Conservation (phyloP, 2,329 filamentous ascomycete species). For the Daldinia eschscholtzii region DNA sequence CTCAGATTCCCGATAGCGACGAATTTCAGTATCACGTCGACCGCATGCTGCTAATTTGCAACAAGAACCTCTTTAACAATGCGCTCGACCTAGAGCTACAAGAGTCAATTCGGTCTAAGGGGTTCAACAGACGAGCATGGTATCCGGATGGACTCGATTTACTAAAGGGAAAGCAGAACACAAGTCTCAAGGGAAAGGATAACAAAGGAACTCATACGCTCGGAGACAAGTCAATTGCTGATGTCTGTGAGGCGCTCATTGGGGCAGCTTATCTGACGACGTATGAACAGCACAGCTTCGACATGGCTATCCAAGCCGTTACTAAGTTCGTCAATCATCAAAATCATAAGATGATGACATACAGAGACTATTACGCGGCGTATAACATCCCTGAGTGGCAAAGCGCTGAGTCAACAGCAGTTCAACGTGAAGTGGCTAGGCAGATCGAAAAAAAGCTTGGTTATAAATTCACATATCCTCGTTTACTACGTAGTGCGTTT, state of each 20-base stretch:
- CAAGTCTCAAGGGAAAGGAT: slow-evolving; percentile 72
- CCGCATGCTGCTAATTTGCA: slow-evolving; percentile 92
- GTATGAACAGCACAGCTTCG: slow-evolving; percentile 59
- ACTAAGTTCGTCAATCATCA: slow-evolving; percentile 76
- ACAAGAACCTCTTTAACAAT: slow-evolving; percentile 86
- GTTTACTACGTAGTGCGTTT: slow-evolving; percentile 85
- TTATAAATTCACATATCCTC: slow-evolving; percentile 78
- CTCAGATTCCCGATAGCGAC: slow-evolving; percentile 78
- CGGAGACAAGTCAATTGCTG: slow-evolving; percentile 90
- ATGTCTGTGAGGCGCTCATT: slow-evolving; percentile 94
- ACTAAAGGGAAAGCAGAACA: slow-evolving; percentile 76
- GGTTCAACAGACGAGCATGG: slow-evolving; percentile 87
- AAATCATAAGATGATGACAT: slow-evolving; percentile 77
- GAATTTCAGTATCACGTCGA: slow-evolving; percentile 92
- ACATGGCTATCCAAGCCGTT: slow-evolving; percentile 73
- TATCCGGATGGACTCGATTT: slow-evolving; percentile 85
- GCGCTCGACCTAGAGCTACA: slow-evolving; percentile 75
- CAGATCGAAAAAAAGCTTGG: slow-evolving; percentile 70
- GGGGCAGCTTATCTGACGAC: slow-evolving; percentile 79
- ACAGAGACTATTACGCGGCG: slow-evolving; percentile 77
- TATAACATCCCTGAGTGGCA: slow-evolving; percentile 83
- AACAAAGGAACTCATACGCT: slow-evolving; percentile 72
- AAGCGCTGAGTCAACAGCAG: slow-evolving; percentile 68
- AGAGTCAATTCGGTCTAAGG: slow-evolving; percentile 84
- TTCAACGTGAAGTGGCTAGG: slow-evolving; percentile 75